These are phyloP conservation scores for Allantophomopsis cytisporea DNA, from an alignment of 2,329 filamentous ascomycete genomes.

Conservation along the genomic window DNA sequence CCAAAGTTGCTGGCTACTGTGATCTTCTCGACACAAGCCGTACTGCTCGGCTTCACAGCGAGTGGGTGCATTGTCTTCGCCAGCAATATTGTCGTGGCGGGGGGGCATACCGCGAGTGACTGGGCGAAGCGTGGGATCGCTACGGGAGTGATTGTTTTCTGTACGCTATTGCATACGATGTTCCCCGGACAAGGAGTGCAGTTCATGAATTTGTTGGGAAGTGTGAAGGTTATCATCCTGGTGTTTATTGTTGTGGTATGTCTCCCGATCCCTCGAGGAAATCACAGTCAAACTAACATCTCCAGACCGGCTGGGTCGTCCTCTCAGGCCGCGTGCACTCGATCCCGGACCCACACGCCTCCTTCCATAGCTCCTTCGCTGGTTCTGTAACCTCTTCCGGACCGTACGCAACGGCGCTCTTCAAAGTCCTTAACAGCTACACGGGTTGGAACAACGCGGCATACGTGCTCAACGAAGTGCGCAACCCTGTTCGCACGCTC, in stretches of 20 bases:
- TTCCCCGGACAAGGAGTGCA: constrained; percentile 30
- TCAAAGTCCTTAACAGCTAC: constrained; percentile 42
- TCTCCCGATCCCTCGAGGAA: constrained; percentile 26
- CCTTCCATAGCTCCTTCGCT: constrained; percentile 6
- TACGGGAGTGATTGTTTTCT: no score
- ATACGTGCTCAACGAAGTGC: constrained; percentile 42
- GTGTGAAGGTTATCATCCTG: constrained; percentile 47
- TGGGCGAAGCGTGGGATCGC: constrained; percentile 21
- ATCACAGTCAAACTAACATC: constrained; percentile 2
- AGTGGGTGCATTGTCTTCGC: constrained; percentile 38
- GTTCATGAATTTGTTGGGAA: constrained; percentile 48
- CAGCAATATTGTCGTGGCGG: constrained; percentile 33
- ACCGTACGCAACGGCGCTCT: constrained; percentile 28
- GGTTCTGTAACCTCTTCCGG: no score
- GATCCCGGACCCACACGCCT: constrained; percentile 1
- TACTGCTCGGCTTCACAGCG: constrained; percentile 35
- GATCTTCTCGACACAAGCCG: constrained; percentile 34
- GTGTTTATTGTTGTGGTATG: constrained; percentile 44
- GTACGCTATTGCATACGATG: no score
- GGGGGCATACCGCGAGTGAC: constrained; percentile 24
- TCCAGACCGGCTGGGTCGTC: no score
- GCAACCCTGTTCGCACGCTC: constrained; percentile 39
- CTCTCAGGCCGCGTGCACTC: no score
- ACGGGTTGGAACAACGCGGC: constrained; percentile 39
- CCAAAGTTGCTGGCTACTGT: constrained; percentile 38